These are phyloP conservation scores for Fusarium solani-melongenae DNA, from an alignment of 2,329 filamentous ascomycete species.

Conservation along the genomic window DNA sequence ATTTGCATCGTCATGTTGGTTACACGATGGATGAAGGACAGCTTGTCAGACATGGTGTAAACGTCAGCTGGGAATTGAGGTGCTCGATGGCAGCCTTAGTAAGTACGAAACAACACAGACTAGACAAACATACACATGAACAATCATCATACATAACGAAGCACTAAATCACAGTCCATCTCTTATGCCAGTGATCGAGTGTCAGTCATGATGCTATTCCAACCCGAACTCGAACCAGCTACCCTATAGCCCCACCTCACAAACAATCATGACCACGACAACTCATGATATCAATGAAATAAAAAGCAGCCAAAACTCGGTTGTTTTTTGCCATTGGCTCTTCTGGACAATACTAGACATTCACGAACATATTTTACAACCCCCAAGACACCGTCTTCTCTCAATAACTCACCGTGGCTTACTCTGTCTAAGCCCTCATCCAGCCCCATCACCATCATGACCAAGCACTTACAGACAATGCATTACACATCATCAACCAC, in stretches of 20 bases:
- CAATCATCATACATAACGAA: too few relatives aligned
- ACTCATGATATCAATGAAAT: background rate
- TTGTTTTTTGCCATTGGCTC: background rate
- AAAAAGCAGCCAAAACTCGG: background rate
- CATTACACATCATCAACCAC: background rate
- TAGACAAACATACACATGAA: fast-evolving
- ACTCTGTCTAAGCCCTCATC: background rate
- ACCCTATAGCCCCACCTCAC: constrained; percentile 27
- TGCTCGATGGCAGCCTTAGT: background rate
- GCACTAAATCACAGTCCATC: background rate
- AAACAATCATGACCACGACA: background rate
- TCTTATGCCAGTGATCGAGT: background rate
- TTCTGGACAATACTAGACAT: fast-evolving
- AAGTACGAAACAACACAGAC: background rate
- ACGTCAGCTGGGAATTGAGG: background rate
- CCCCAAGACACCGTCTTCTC: background rate
- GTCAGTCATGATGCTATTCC: background rate
- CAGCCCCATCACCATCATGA: background rate
- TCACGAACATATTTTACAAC: background rate
- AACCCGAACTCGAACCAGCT: background rate
- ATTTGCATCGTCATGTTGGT: background rate
- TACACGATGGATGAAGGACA: background rate
- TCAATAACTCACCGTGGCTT: background rate
- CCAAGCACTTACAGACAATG: background rate
- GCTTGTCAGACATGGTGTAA: background rate